A percentile compares a stretch with the other conserved stretches of the same genome.
Evolutionary conservation across 2,329 filamentous ascomycete genomes (phyloP).

Genomic region (Xylariaceae sp.): DNA sequence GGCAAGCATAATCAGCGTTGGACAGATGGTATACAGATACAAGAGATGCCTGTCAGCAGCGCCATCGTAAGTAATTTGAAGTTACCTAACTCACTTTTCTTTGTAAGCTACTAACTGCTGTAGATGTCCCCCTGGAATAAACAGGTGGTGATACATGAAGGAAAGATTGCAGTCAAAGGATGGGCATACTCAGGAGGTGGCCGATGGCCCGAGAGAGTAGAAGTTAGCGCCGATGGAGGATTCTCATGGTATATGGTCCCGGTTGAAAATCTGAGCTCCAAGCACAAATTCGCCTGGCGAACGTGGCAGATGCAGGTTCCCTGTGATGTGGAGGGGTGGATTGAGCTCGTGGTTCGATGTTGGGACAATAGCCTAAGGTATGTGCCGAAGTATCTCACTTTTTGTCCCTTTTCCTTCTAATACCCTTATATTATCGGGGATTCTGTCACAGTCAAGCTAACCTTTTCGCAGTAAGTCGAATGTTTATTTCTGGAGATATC

Average conservation of each 20-base stretch:
- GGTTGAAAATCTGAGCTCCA: constrained; percentile 63
- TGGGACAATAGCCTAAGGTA: constrained; percentile 62
- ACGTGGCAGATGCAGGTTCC: constrained; percentile 69
- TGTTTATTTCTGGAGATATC: not conserved
- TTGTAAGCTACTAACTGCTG: not conserved
- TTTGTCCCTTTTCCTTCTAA: not conserved
- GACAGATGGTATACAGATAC: constrained; percentile 69
- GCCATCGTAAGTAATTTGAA: constrained; percentile 19
- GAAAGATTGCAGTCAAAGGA: constrained; percentile 61
- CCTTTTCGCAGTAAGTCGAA: constrained; percentile 6
- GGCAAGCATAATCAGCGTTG: constrained; percentile 70
- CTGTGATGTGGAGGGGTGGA: constrained; percentile 66
- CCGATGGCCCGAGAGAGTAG: constrained; percentile 67
- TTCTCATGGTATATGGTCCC: constrained; percentile 70
- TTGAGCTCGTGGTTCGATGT: constrained; percentile 63
- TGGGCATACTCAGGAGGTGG: constrained; percentile 67
- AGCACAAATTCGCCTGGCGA: constrained; percentile 69
- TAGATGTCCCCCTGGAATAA: constrained; percentile 65
- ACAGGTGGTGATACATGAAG: constrained; percentile 66
- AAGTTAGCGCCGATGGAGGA: constrained; percentile 68
- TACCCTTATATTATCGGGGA: not conserved
- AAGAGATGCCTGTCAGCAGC: constrained; percentile 73
- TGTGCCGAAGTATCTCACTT: not conserved
- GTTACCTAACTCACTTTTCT: not conserved
- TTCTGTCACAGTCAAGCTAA: not conserved